phyloP scores from a whole-genome alignment of 352 stramenopile species.

The Elongisporangium undulatum region DNA sequence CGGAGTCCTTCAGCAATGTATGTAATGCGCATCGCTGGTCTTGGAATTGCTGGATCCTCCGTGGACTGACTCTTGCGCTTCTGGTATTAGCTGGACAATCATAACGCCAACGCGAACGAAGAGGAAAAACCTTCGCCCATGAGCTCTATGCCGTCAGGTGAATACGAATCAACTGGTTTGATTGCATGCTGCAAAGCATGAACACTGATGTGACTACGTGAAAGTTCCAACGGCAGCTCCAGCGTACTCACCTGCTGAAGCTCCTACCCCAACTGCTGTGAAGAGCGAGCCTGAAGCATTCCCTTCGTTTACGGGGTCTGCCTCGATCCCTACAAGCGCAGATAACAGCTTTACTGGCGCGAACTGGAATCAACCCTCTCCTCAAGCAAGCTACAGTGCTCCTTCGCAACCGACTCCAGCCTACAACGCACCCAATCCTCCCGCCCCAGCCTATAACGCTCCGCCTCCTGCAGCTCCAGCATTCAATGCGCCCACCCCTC shows the following conservation, averaged over 20 bases:
- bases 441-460: not conserved
- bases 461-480: not conserved
- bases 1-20: slow-evolving; percentile 12
- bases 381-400: slow-evolving; percentile 1
- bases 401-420: not conserved
- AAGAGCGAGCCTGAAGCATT: slow-evolving; percentile 20
- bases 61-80: not conserved
- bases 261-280: slow-evolving; percentile 4
- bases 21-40: not conserved
- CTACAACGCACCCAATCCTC: not conserved
- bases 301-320: slow-evolving; percentile 51
- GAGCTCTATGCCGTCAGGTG: not conserved
- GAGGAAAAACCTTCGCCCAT: not conserved
- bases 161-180: not conserved
- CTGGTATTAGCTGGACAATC: not conserved
- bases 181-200: not conserved
- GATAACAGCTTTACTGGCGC: slow-evolving; percentile 17
- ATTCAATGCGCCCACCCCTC: not conserved
- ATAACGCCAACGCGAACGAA: not conserved
- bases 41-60: not conserved
- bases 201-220: not conserved
- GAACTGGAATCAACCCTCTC: slow-evolving; percentile 2
- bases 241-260: slow-evolving; percentile 5
- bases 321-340: slow-evolving; percentile 18
- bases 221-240: not conserved